Conservation (phyloP, 2,329 filamentous ascomycete genomes). For the Alternaria brassicicola region DNA sequence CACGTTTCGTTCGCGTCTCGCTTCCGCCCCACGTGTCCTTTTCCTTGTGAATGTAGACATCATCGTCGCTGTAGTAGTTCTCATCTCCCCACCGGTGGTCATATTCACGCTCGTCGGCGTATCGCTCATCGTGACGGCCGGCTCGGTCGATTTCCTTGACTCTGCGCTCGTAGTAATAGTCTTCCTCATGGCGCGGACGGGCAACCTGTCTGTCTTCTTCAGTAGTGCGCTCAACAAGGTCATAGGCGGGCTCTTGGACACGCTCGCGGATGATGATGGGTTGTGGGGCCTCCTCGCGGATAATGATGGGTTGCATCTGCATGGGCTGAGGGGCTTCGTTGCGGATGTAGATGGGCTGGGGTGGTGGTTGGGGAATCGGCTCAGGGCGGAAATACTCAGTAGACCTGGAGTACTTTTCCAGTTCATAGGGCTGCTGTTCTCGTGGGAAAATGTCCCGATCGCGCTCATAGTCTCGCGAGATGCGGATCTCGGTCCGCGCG, state of each 20-base stretch:
- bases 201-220: slow-evolving; percentile 59
- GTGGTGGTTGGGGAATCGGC: slow-evolving; percentile 32
- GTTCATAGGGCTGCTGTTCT: slow-evolving; percentile 44
- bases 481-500: slow-evolving; percentile 48
- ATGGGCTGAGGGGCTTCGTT: slow-evolving; percentile 59
- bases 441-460: slow-evolving; percentile 39
- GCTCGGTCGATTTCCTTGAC: slow-evolving; percentile 61
- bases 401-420: slow-evolving; percentile 60
- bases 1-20: slow-evolving; percentile 60
- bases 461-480: slow-evolving; percentile 42
- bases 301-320: slow-evolving; percentile 53
- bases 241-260: slow-evolving; percentile 61
- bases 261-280: slow-evolving; percentile 55
- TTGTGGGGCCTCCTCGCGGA: slow-evolving; percentile 49
- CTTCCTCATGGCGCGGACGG: slow-evolving; percentile 59
- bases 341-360: slow-evolving; percentile 57
- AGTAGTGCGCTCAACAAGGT: slow-evolving; percentile 64
- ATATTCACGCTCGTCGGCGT: slow-evolving; percentile 37
- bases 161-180: slow-evolving; percentile 67
- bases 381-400: slow-evolving; percentile 59
- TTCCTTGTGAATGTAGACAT: slow-evolving; percentile 65
- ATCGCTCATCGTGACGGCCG: slow-evolving; percentile 47
- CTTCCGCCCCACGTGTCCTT: slow-evolving; percentile 50
- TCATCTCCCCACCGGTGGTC: slow-evolving; percentile 50
- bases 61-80: slow-evolving; percentile 65